Base-by-base conservation (phyloP, 768 basidiomycete genomes). In the Suillus alpinus region DNA sequence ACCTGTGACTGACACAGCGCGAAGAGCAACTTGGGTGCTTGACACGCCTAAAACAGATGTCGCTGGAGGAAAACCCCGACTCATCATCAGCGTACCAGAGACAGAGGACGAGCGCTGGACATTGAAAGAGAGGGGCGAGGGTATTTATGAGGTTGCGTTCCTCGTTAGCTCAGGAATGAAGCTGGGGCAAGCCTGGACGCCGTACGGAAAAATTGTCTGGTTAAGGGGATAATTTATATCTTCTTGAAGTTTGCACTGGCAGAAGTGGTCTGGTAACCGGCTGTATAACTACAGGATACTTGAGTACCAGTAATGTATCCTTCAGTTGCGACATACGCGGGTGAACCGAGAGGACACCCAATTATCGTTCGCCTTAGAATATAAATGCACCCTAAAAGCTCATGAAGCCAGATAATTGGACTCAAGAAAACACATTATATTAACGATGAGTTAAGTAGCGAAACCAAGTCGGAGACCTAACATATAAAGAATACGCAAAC, bases 91-190 rank as follows among this genome's bases (percentile, higher is more conserved):
- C 43, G 63, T 65, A n/a, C 74, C 83, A 1, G 58, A 46, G 29
- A 70, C 75, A 41, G 76, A 73, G 2, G 75, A 72, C 13, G 78
- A 84, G 57, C 44, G 56, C 12, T 55, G 44, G 12, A 74, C 80
- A 66, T 56, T 79, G 56, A 56, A 53, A 32, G 53, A 59, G 18
- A 63, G 63, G 8, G 74, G 73, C 0, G 59, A 73, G 8, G 79
- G 81, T 3, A 78, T 87, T 1, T 82, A 79, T 59, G 86, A 88
- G 64, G 75, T 88, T 3, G 85, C 75, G 0, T 80, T 88, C 61
- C 74, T 62, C 51, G 78, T 85, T 1, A 65, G 66, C 5, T 68
- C 61, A 3, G 66, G 65, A 6, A 68, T 69, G 8, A 70, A 69
- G 14, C 68, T 65, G n/a, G 79, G 74, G 16, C 68, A 63, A 49